Evolutionary conservation across 2,329 filamentous ascomycete genomes (phyloP).

Genomic region (Magnaporthales sp.): DNA sequence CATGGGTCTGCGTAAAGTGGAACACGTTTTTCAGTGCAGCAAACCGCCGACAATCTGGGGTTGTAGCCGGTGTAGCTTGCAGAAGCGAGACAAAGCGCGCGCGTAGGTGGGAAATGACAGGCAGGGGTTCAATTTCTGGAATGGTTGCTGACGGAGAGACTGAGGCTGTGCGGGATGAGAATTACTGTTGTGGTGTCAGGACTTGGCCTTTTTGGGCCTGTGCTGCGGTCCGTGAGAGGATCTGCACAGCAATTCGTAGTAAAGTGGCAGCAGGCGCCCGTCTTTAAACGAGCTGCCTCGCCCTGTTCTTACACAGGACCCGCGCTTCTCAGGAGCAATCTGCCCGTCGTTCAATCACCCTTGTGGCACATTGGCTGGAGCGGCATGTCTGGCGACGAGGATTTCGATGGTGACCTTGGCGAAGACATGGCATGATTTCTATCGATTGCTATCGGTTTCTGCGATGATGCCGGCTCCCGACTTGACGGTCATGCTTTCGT

Average conservation of each 20-base stretch:
- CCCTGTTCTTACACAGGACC: background rate
- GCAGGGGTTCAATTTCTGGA: background rate
- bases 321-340: background rate
- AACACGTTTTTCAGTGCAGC: background rate
- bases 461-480: background rate
- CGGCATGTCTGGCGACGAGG: background rate
- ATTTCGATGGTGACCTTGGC: background rate
- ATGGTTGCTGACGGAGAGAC: background rate
- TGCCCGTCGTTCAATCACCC: background rate
- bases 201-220: background rate
- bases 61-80: background rate
- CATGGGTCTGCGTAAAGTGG: too few species aligned
- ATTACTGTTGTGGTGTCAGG: conserved; percentile 1
- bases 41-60: background rate
- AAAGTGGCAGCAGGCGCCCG: background rate
- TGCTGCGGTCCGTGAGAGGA: background rate
- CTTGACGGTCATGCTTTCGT: background rate
- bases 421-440: too few species aligned
- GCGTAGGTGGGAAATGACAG: background rate
- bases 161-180: background rate
- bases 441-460: too few species aligned
- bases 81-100: background rate
- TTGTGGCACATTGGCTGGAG: background rate
- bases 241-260: background rate
- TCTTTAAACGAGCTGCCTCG: background rate